Conservation (phyloP, 2,329 filamentous ascomycete genomes). For the Fusarium goolgardi region DNA sequence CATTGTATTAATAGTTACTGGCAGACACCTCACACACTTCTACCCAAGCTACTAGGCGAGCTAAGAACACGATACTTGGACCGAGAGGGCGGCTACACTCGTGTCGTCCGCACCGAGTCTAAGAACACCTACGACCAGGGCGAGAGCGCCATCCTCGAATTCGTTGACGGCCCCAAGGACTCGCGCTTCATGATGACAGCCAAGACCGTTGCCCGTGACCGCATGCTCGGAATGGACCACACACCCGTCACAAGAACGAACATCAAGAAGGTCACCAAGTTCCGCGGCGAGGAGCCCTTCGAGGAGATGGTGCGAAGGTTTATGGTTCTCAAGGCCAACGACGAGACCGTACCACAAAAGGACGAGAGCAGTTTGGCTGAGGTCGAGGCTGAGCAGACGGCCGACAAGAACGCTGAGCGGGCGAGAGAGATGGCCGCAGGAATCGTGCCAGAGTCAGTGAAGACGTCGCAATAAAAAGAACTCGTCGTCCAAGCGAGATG, state of each 20-base stretch:
- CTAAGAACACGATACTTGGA: conserved; percentile 81
- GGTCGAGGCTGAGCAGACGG: conserved; percentile 33
- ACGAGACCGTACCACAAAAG: conserved; percentile 3
- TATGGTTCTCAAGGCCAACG: conserved; percentile 44
- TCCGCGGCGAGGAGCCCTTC: conserved; percentile 75
- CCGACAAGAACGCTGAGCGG: conserved; percentile 49
- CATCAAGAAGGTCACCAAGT: conserved; percentile 85
- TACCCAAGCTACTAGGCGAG: conserved; percentile 90
- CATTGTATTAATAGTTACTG: conserved; percentile 21
- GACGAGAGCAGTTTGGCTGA: conserved; percentile 36
- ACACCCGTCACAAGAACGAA: conserved; percentile 82
- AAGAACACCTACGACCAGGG: conserved; percentile 87
- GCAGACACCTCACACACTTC: conserved; percentile 73
- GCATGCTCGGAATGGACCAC: conserved; percentile 65
- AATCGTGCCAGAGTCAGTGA: conserved; percentile 47
- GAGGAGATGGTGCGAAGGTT: conserved; percentile 69
- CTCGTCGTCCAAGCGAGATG: conserved; percentile 38
- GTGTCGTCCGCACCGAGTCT: conserved; percentile 91
- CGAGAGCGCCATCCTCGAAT: conserved; percentile 88
- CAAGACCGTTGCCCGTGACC: conserved; percentile 77
- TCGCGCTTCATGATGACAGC: conserved; percentile 96
- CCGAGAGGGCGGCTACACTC: conserved; percentile 92
- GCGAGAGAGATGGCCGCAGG: conserved; percentile 49
- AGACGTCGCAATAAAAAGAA: conserved; percentile 34
- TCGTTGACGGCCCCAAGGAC: conserved; percentile 94